phyloP scores from a whole-genome alignment of 1,139 yeast genomes.

The Diutina scorzettiae region DNA sequence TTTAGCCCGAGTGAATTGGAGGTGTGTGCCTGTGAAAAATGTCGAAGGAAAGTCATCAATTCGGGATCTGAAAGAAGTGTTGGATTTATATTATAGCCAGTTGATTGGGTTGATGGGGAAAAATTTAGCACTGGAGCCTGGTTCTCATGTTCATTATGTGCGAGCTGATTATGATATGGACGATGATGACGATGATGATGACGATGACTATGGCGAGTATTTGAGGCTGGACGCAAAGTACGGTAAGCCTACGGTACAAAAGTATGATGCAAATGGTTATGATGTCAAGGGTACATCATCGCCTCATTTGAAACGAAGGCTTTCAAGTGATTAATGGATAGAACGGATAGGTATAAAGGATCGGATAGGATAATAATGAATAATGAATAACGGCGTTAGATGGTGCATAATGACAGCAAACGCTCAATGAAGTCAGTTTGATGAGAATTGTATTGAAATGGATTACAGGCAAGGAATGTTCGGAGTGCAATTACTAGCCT shows the following conservation, averaged over 20 bases:
- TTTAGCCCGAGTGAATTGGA: conserved; percentile 67
- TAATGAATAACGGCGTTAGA: too few relatives aligned
- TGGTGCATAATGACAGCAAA: too few relatives aligned
- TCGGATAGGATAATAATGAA: background rate
- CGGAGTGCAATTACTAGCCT: too few relatives aligned
- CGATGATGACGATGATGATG: conserved; percentile 12
- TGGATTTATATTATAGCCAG: conserved; percentile 38
- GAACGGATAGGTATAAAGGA: background rate
- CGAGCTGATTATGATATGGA: conserved; percentile 6
- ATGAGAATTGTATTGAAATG: too few relatives aligned
- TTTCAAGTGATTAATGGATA: background rate
- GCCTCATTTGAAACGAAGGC: conserved; percentile 5
- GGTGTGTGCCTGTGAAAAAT: conserved; percentile 30
- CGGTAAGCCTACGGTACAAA: background rate
- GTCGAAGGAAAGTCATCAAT: conserved; percentile 16
- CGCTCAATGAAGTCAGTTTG: too few relatives aligned
- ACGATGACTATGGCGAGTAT: conserved; percentile 37
- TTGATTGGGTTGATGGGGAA: conserved; percentile 53
- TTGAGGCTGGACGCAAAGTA: background rate
- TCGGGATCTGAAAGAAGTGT: conserved; percentile 37
- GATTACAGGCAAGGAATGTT: too few relatives aligned
- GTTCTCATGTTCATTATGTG: background rate
- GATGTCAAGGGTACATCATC: background rate
- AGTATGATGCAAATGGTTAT: background rate
- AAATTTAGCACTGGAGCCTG: conserved; percentile 7